A percentile compares a stretch with the other conserved stretches of the same genome.
phyloP scores from a whole-genome alignment of 148 eudicot species.

The Agrostemma githago region DNA sequence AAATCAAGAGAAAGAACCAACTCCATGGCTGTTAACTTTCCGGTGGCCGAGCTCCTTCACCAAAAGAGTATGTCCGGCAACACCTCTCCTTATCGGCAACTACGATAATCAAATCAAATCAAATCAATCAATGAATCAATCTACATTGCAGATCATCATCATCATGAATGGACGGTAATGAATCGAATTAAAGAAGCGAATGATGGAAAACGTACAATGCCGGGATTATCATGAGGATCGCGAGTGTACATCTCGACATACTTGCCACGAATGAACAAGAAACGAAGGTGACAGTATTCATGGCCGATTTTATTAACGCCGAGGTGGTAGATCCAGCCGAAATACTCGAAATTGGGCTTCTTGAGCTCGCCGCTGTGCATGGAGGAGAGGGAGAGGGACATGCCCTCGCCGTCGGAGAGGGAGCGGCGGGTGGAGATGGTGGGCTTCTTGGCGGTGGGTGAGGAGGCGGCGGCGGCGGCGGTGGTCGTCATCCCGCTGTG shows the following conservation, averaged over 20 bases:
- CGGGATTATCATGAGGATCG: constrained; percentile 67
- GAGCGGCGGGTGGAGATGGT: no score
- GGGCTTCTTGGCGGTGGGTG: constrained; percentile 8
- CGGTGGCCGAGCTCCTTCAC: constrained; percentile 75
- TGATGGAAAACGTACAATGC: constrained; percentile 43
- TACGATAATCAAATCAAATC: constrained; percentile 19
- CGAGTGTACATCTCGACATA: constrained; percentile 88
- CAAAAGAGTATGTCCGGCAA: constrained; percentile 69
- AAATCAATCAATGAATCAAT: background rate
- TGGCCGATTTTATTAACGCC: constrained; percentile 73
- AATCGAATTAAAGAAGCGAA: background rate
- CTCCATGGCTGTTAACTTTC: constrained; percentile 54
- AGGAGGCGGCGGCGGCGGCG: background rate
- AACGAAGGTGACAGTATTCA: constrained; percentile 72
- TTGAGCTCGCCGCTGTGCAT: constrained; percentile 21
- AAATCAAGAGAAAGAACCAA: constrained; percentile 30
- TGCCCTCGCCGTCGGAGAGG: constrained; percentile 27
- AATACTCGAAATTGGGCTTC: constrained; percentile 48
- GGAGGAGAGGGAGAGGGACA: constrained; percentile 14
- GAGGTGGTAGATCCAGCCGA: constrained; percentile 87
- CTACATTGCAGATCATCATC: no score
- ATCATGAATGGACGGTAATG: no score
- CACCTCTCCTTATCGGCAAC: constrained; percentile 87
- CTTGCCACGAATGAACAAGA: constrained; percentile 62
- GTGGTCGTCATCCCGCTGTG: background rate